Base-by-base conservation (phyloP, 768 basidiomycete genomes). In the Clitopilus passeckerianus region DNA sequence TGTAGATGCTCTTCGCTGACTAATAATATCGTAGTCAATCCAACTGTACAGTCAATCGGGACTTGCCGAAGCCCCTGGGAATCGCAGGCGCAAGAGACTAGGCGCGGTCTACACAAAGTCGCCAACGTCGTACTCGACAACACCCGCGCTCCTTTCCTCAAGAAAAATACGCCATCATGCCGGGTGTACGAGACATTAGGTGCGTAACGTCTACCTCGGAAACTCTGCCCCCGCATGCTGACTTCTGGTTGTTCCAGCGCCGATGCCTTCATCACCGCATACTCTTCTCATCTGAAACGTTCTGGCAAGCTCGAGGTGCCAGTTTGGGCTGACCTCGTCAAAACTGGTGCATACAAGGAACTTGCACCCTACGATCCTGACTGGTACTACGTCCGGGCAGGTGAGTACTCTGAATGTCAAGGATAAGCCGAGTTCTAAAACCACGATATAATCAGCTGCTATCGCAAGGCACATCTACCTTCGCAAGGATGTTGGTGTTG, bases 271-370 rank as follows among this genome's bases (percentile, higher is more conserved):
- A 97, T 98, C 76, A 69, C 83, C 62, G 95, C 95, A 68, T 98
- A 98, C 77, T 80, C 95, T 70, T 93, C 91, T 71, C 95, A 98
- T 77, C 83, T 98, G 72, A 98, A 98, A 81, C 90, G 95, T 66
- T 95, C 93, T 64, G 97, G 97, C 77, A 98, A 98, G 83, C 92
- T 99, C 71, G 95, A 99, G 81, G 92, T 98, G 62, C 96, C 96
- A 67, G 89, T 86, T 76, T 98, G 96, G 96, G 96, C 92, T 62
- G 96, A 97, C 76, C 80, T 98, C 68, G 97, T 99, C 74, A 99
- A 99, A 84, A 99, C 97, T 62, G 96, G 93, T 73, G 80, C 90
- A 61, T 95, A 82, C 85, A 98, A 98, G 77, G 97, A 99, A 79
- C 92, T 97, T 61, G 96, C 95, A 57, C 97, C 97, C 57, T 98